Evolutionary conservation across 352 stramenopile genomes (phyloP).

Genomic region (Aphanomyces invadans): DNA sequence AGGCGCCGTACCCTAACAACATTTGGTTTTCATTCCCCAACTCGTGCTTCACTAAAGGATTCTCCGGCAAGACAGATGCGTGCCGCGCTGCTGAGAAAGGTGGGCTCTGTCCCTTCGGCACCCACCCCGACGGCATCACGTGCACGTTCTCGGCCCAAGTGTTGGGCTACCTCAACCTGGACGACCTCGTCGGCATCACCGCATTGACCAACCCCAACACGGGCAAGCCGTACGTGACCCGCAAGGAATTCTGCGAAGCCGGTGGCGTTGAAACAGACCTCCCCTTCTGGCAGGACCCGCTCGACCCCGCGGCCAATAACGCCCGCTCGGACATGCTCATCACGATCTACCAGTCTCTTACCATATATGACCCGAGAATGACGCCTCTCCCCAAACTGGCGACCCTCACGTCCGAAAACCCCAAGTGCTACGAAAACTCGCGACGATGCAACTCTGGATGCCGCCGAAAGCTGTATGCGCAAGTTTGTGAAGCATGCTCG

Average conservation of each 20-base stretch:
- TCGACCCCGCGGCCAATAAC: slow-evolving; percentile 41
- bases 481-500: slow-evolving; percentile 51
- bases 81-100: slow-evolving; percentile 35
- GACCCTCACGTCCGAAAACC: slow-evolving; percentile 38
- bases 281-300: slow-evolving; percentile 52
- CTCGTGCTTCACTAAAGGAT: slow-evolving; percentile 50
- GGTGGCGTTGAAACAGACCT: slow-evolving; percentile 44
- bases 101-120: slow-evolving; percentile 52
- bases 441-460: slow-evolving; percentile 32
- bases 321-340: slow-evolving; percentile 45
- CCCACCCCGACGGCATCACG: slow-evolving; percentile 38
- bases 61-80: slow-evolving; percentile 38
- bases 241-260: slow-evolving; percentile 42
- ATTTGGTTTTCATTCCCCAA: slow-evolving; percentile 82
- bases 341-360: slow-evolving; percentile 40
- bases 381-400: slow-evolving; percentile 38
- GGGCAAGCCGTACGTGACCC: slow-evolving; percentile 35
- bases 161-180: slow-evolving; percentile 50
- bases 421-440: slow-evolving; percentile 53
- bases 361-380: slow-evolving; percentile 33
- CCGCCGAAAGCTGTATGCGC: slow-evolving; percentile 52
- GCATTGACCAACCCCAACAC: background rate
- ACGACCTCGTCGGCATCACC: slow-evolving; percentile 65
- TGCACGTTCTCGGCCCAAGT: slow-evolving; percentile 55
- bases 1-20: slow-evolving; percentile 65